Evolutionary conservation across 441 rosid genomes (phyloP).

Genomic region (Omphalea diandra): DNA sequence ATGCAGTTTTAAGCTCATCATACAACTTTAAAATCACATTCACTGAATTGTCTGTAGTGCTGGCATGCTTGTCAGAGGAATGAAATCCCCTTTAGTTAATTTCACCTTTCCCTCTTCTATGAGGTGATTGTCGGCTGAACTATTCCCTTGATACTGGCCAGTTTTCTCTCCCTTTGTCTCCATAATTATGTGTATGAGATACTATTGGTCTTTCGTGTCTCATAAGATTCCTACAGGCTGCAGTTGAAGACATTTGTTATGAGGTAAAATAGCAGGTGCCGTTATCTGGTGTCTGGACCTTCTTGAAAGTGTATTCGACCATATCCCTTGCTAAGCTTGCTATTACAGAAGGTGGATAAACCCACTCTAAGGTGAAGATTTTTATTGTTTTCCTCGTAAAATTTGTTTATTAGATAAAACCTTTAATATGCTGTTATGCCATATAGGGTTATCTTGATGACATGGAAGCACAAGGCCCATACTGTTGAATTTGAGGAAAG

Average conservation of each 20-base stretch:
- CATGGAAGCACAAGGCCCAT: conserved; percentile 96
- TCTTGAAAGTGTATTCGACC: conserved; percentile 82
- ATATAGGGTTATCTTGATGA: conserved; percentile 73
- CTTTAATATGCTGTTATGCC: not conserved
- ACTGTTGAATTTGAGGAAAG: conserved; percentile 72
- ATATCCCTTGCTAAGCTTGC: conserved; percentile 84
- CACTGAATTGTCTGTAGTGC: not conserved
- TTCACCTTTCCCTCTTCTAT: not conserved
- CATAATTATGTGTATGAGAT: too few relatives aligned
- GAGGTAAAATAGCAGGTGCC: conserved; percentile 94
- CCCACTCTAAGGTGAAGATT: conserved; percentile 63
- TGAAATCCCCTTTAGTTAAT: too few relatives aligned
- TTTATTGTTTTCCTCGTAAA: not conserved
- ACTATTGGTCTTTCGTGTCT: conserved; percentile 8
- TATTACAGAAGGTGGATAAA: conserved; percentile 87
- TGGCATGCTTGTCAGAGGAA: not conserved
- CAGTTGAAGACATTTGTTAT: conserved; percentile 87
- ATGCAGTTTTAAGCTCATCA: not conserved
- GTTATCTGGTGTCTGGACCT: conserved; percentile 74
- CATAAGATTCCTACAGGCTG: conserved; percentile 89
- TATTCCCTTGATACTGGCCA: not conserved
- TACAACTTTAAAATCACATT: not conserved
- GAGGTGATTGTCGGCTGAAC: not conserved
- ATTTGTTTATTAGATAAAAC: not conserved
- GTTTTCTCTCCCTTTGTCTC: not conserved